These are phyloP conservation scores for Linnemannia exigua DNA, from an alignment of 192 early-diverging fungal genomes.

Conservation along the genomic window DNA sequence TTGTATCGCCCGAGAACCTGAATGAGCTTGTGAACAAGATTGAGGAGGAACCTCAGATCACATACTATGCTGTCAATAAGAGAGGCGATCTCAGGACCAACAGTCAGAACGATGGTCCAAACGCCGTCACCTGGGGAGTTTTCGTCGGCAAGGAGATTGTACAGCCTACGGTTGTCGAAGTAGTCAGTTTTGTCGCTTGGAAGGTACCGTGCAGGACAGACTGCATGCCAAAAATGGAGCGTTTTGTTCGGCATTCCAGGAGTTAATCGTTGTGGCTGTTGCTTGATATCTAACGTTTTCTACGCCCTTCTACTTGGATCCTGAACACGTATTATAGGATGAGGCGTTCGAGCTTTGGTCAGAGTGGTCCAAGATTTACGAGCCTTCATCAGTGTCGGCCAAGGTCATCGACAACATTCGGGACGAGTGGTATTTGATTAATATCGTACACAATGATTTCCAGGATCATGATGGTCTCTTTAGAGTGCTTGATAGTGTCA, in stretches of 20 bases:
- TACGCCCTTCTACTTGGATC: background rate
- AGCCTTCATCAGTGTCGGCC: conserved; percentile 57
- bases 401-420: conserved; percentile 73
- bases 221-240: background rate
- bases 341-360: conserved; percentile 96
- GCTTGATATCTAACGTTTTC: background rate
- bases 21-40: conserved; percentile 81
- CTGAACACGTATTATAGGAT: conserved; percentile 63
- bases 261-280: background rate
- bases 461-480: conserved; percentile 79
- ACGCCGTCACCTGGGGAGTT: conserved; percentile 99
- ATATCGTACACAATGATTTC: conserved; percentile 97
- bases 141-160: conserved; percentile 97
- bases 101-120: conserved; percentile 86
- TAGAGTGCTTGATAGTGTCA: conserved; percentile 70
- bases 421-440: conserved; percentile 91
- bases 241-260: background rate
- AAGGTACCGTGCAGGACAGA: conserved; percentile 57
- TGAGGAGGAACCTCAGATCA: conserved; percentile 75
- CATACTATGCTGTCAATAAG: conserved; percentile 93
- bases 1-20: conserved; percentile 79
- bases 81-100: conserved; percentile 94
- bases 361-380: conserved; percentile 89
- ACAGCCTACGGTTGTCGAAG: conserved; percentile 97
- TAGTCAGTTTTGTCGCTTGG: conserved; percentile 94